These are phyloP conservation scores for Mycosphaerella sp. DNA, from an alignment of 2,329 filamentous ascomycete genomes.

Conservation along the genomic window DNA sequence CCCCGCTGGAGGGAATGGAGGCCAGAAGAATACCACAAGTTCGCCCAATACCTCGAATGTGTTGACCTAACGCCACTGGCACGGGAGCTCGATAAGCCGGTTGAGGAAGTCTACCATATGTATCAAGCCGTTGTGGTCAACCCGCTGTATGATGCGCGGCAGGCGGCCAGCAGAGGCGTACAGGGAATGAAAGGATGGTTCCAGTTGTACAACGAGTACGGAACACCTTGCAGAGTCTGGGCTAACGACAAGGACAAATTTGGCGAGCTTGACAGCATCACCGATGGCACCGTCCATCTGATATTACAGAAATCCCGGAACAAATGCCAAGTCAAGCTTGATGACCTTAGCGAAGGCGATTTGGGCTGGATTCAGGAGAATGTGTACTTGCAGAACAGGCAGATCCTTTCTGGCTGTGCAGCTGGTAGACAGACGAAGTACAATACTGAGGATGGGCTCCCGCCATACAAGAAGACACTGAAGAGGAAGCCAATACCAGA, in stretches of 20 bases:
- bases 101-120: slow-evolving; percentile 23
- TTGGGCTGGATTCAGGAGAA: slow-evolving; percentile 4
- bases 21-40: slow-evolving; percentile 7
- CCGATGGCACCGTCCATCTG: slow-evolving; percentile 5
- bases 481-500: slow-evolving; percentile 4
- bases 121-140: slow-evolving; percentile 15
- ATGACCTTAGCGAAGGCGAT: slow-evolving; percentile 2
- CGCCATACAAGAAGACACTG: background rate
- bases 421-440: background rate
- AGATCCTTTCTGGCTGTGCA: slow-evolving; percentile 6
- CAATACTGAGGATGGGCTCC: slow-evolving; percentile 3
- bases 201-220: slow-evolving; percentile 4
- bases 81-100: slow-evolving; percentile 10
- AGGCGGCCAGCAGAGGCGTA: slow-evolving; percentile 14
- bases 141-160: slow-evolving; percentile 18
- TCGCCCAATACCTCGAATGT: slow-evolving; percentile 14
- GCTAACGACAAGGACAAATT: background rate
- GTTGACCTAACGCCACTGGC: slow-evolving; percentile 21
- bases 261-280: slow-evolving; percentile 7
- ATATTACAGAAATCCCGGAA: slow-evolving; percentile 5
- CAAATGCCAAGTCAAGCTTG: slow-evolving; percentile 3
- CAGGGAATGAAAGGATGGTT: slow-evolving; percentile 16
- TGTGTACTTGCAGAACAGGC: background rate
- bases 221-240: slow-evolving; percentile 10
- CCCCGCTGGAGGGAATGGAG: slow-evolving; percentile 24